These are phyloP conservation scores for Ascoidea asiatica DNA, from an alignment of 805 yeast species.

Conservation along the genomic window DNA sequence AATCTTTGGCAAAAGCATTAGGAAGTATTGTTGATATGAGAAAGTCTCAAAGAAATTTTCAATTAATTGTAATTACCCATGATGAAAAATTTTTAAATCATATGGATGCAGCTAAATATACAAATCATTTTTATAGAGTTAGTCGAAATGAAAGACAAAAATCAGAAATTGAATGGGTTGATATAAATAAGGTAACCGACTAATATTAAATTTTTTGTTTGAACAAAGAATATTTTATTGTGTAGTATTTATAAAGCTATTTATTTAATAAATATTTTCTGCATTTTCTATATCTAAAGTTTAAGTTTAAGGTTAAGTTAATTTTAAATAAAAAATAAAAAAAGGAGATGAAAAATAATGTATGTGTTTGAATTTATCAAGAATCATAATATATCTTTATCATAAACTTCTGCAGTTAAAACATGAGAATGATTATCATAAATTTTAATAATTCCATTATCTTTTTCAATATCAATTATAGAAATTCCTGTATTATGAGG, in stretches of 20 bases:
- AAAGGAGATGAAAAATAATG: too few relatives aligned
- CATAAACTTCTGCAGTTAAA: not conserved
- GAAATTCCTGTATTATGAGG: not conserved
- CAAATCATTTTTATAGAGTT: conserved; percentile 78
- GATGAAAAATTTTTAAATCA: conserved; percentile 81
- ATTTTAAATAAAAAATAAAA: too few relatives aligned
- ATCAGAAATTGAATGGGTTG: conserved; percentile 55
- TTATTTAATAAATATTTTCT: too few relatives aligned
- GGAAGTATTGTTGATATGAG: conserved; percentile 64
- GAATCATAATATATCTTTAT: not conserved
- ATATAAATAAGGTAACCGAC: conserved; percentile 17
- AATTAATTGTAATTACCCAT: conserved; percentile 89
- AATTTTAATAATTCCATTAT: not conserved
- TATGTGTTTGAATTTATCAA: too few relatives aligned
- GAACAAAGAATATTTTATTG: too few relatives aligned
- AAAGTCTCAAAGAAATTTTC: conserved; percentile 74
- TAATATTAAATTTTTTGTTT: not conserved
- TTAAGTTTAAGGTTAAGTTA: too few relatives aligned
- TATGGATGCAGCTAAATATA: conserved; percentile 74
- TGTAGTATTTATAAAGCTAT: too few relatives aligned
- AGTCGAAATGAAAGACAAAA: conserved; percentile 71
- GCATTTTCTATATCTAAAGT: too few relatives aligned
- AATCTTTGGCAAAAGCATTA: conserved; percentile 72
- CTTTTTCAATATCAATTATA: not conserved
- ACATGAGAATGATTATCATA: not conserved